phyloP scores from a whole-genome alignment of 257 asterid genomes.

The Rauvolfia tetraphylla region DNA sequence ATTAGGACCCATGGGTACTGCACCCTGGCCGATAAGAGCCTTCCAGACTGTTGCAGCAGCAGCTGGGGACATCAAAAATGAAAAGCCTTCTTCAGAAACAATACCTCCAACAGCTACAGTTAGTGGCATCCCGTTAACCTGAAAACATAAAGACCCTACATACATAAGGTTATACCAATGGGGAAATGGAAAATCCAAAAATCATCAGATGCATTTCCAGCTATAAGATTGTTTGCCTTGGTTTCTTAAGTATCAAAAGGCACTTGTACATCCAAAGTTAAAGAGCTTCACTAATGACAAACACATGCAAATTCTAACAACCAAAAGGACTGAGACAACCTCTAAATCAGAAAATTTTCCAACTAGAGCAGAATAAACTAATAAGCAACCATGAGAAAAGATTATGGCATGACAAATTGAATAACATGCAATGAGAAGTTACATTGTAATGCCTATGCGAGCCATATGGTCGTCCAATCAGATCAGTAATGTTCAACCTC shows the following conservation, averaged over 20 bases:
- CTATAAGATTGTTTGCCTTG: background rate
- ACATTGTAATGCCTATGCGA: slow-evolving; percentile 84
- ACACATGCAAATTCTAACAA: no score
- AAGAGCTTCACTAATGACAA: background rate
- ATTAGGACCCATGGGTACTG: slow-evolving; percentile 61
- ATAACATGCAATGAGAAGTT: slow-evolving; percentile 18
- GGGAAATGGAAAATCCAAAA: background rate
- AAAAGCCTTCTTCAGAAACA: slow-evolving; percentile 75
- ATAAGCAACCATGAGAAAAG: background rate
- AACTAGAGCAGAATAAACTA: background rate
- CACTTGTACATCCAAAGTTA: background rate
- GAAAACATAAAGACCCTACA: slow-evolving; percentile 13
- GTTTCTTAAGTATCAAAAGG: background rate
- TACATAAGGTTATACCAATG: background rate
- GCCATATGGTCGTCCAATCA: slow-evolving; percentile 86
- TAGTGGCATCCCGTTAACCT: slow-evolving; percentile 87
- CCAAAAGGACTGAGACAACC: background rate
- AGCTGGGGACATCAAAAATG: slow-evolving; percentile 67
- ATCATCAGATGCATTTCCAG: background rate
- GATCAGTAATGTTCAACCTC: slow-evolving; percentile 63
- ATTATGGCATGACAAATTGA: background rate
- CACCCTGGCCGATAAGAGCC: slow-evolving; percentile 68
- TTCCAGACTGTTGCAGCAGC: slow-evolving; percentile 64
- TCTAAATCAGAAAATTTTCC: background rate
- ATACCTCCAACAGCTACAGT: slow-evolving; percentile 88